Conservation (phyloP, 2,329 filamentous ascomycete genomes). For the Curvularia lunata region DNA sequence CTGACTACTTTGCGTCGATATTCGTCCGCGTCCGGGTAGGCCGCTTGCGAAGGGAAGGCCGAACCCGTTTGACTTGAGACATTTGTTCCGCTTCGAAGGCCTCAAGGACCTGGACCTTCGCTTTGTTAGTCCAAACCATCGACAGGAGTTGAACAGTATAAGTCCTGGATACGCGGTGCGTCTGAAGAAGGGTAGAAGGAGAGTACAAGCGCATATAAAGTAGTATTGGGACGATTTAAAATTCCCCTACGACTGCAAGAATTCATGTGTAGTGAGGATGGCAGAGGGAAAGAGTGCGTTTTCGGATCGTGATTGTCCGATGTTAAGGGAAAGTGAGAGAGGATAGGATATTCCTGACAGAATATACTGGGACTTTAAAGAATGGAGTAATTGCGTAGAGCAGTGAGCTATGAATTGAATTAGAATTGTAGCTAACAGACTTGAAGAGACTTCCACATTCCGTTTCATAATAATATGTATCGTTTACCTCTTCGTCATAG, state of each 20-base stretch:
- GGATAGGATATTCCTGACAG: constrained; percentile 11
- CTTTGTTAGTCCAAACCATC: constrained; percentile 28
- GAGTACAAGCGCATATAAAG: not conserved
- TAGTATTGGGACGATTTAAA: not conserved
- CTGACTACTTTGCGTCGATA: constrained; percentile 3
- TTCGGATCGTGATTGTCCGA: constrained; percentile 5
- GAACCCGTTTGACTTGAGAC: not conserved
- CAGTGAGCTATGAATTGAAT: no score
- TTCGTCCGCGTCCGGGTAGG: no score
- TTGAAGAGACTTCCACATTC: no score
- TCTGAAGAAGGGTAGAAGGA: not conserved
- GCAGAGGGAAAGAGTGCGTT: not conserved
- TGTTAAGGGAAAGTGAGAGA: constrained; percentile 8
- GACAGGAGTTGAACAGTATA: constrained; percentile 11
- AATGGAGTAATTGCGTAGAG: not conserved
- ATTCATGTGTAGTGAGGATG: constrained; percentile 7
- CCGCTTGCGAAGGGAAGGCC: no score
- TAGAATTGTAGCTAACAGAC: no score
- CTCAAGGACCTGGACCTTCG: constrained; percentile 24
- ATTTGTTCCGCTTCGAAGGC: not conserved
- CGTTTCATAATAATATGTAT: not conserved
- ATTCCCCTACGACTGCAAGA: constrained; percentile 15
- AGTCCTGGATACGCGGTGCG: not conserved
- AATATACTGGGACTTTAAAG: constrained; percentile 18
- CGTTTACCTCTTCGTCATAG: not conserved